Evolutionary conservation across 1,284 basidiomycete species (phyloP), one percentile per base, ranked within the genome.

Genomic region (Phylloboletellus chloephorus): DNA sequence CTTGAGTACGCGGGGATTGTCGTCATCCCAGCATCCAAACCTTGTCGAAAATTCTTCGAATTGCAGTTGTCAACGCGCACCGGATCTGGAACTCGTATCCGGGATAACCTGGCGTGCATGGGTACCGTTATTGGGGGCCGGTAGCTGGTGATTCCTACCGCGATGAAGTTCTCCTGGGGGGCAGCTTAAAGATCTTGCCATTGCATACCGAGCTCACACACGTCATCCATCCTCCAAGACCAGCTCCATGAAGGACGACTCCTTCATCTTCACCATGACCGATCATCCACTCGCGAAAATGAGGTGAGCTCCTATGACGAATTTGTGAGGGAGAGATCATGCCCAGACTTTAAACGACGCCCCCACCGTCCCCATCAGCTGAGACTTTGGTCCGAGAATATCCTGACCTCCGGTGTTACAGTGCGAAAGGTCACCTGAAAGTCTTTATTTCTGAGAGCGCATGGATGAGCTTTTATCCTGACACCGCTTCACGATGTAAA

Each of bases 1-100:
- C 37, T 56, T 57, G 17, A 57, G 46, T n/a, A 57, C 54, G 9
- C 54, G 46, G 1, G 63, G 63, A 41, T 63, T 63, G 46, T 57
- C 49, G 43, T 65, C 62, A 38, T 64, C 54, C 34, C 72, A 12
- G 11, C 7, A n/a, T 12, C 15, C 36, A 12, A 11, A 67, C 63
- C 52, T 68, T 67, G 53, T 70, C 66, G 43, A 70, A 72, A 47
- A 61, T 34, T 68, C 20, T 68, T 66, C 38, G 67, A 65, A 72
- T 52, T 1, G 64, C 64, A 13, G 58, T 51, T 23, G 59, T 58
- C 37, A 73, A 47, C 8, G 61, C 65, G 8, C 61, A 57, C 37
- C 71, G 60, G 28, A 68, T 62, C 48, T 67, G 64, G 49, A 61
- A 58, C 44, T 66, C 65, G 39, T 63, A 63, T 5, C 65, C 63